Conservation (phyloP, 2,329 filamentous ascomycete genomes). For the Phyllosticta ampelicida region DNA sequence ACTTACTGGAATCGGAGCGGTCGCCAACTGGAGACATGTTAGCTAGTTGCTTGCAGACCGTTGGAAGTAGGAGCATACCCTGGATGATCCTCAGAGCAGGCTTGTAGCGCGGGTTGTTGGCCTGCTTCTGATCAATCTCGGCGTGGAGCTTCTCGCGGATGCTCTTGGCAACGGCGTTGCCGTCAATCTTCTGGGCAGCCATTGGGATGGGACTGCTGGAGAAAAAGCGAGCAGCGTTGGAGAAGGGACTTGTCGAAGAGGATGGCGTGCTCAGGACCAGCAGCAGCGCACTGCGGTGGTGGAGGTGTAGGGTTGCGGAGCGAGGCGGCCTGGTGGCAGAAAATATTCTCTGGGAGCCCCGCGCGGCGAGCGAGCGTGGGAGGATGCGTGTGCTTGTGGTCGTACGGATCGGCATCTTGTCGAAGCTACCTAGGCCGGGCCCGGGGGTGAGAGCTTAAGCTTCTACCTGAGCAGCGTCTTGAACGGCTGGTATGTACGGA, state of each 20-base stretch:
- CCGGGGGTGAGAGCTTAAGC: neutral
- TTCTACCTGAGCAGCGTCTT: conserved; percentile 5
- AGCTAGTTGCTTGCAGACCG: neutral
- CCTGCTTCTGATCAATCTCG: conserved; percentile 74
- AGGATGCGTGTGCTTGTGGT: neutral
- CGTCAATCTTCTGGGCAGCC: conserved; percentile 87
- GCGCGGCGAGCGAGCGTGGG: neutral
- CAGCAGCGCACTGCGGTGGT: neutral
- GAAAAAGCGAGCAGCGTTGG: conserved; percentile 25
- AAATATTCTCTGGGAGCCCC: neutral
- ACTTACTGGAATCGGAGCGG: conserved; percentile 80
- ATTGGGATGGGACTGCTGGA: conserved; percentile 52
- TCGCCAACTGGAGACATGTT: conserved; percentile 60
- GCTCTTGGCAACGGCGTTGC: conserved; percentile 83
- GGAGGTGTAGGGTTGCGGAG: neutral
- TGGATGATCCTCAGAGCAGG: conserved; percentile 92
- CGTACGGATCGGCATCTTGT: neutral
- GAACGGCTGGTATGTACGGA: conserved; percentile 4
- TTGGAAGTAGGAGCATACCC: conserved; percentile 43
- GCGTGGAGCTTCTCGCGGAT: conserved; percentile 73
- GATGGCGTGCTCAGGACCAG: conserved; percentile 5
- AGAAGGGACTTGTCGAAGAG: neutral
- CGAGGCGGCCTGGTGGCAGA: neutral
- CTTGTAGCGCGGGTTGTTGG: conserved; percentile 74
- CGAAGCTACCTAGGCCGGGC: conserved; percentile 2